These are phyloP conservation scores for Trypanosoma rangeli DNA, from an alignment of 208 protist species.

Conservation along the genomic window DNA sequence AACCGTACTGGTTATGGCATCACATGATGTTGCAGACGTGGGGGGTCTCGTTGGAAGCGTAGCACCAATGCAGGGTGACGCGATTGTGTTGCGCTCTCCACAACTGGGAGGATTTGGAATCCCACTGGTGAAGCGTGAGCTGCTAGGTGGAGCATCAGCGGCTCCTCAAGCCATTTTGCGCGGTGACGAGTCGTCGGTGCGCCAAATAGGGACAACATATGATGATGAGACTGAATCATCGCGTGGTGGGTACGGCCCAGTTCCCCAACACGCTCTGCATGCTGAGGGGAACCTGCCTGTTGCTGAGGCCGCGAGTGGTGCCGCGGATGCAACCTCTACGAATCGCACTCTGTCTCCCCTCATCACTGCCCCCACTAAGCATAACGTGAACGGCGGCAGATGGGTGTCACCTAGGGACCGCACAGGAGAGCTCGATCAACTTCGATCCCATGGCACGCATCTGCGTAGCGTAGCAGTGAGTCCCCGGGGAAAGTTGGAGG, in stretches of 20 bases:
- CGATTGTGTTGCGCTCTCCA: conserved; percentile 47
- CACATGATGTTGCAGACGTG: not conserved
- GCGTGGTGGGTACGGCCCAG: not conserved
- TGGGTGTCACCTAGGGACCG: not conserved
- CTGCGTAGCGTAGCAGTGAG: not conserved
- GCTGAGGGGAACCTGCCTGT: not conserved
- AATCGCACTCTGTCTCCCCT: not conserved
- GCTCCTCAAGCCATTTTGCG: conserved; percentile 11
- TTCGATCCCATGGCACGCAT: conserved; percentile 15
- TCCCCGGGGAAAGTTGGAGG: not conserved
- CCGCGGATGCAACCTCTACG: not conserved
- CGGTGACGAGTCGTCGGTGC: not conserved
- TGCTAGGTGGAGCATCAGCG: conserved; percentile 7
- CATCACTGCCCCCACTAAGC: not conserved
- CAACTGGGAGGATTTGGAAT: conserved; percentile 45
- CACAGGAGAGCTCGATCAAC: conserved; percentile 10
- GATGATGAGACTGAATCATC: not conserved
- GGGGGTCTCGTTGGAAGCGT: not conserved
- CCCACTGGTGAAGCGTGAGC: conserved; percentile 45
- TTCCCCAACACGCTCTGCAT: not conserved
- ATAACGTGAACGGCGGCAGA: not conserved
- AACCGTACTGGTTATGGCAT: conserved; percentile 15
- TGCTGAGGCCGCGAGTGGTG: not conserved
- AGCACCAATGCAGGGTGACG: not conserved
- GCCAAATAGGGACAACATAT: not conserved